Conservation (phyloP, 2,329 filamentous ascomycete species). For the Xylariomycetidae sp. region DNA sequence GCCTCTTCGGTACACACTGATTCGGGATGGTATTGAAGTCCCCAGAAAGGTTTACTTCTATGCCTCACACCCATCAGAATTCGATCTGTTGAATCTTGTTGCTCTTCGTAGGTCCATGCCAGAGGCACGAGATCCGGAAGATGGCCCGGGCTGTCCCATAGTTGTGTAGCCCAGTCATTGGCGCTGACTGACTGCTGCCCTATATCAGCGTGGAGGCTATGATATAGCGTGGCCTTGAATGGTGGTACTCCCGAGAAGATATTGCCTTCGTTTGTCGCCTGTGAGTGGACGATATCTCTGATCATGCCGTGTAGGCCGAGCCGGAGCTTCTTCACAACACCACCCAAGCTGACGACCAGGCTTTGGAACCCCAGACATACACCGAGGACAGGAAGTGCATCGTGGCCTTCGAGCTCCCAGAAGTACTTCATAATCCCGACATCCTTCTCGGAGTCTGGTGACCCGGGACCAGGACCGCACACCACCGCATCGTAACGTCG, state of each 20-base stretch:
- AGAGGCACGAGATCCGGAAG: slow-evolving; percentile 47
- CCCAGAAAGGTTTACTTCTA: slow-evolving; percentile 67
- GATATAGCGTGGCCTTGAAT: slow-evolving; percentile 71
- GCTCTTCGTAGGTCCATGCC: slow-evolving; percentile 53
- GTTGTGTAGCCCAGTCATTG: slow-evolving; percentile 29
- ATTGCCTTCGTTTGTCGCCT: slow-evolving; percentile 44
- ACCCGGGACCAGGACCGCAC: slow-evolving; percentile 84
- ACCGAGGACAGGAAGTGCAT: slow-evolving; percentile 71
- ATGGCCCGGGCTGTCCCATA: slow-evolving; percentile 32
- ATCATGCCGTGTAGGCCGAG: slow-evolving; percentile 80
- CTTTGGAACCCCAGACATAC: slow-evolving; percentile 90
- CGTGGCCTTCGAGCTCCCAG: slow-evolving; percentile 58
- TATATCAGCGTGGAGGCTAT: slow-evolving; percentile 54
- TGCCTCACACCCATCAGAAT: slow-evolving; percentile 77
- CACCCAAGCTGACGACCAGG: slow-evolving; percentile 63
- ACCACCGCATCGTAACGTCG: slow-evolving; percentile 74
- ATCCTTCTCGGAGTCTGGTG: slow-evolving; percentile 65
- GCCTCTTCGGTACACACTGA: slow-evolving; percentile 73
- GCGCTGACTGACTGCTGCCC: slow-evolving; percentile 38
- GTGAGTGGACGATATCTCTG: slow-evolving; percentile 54
- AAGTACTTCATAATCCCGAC: slow-evolving; percentile 75
- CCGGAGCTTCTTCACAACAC: slow-evolving; percentile 57
- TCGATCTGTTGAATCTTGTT: slow-evolving; percentile 34
- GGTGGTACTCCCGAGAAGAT: slow-evolving; percentile 58
- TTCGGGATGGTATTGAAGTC: slow-evolving; percentile 86